A percentile compares a stretch with the other conserved stretches of the same genome.
Conservation (phyloP, 805 yeast species). For the Nakazawaea wickerhamii region DNA sequence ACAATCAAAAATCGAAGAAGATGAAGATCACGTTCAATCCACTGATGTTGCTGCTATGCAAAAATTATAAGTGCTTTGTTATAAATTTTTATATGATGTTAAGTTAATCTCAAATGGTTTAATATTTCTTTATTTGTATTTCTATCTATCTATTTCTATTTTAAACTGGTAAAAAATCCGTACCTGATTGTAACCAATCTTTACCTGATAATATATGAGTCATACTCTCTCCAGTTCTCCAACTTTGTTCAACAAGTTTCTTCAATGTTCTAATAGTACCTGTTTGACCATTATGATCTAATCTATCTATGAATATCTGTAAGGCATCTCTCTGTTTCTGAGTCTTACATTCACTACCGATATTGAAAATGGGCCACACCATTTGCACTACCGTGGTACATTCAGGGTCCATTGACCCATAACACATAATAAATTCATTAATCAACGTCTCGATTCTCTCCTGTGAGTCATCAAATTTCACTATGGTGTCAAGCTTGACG, state of each 20-base stretch:
- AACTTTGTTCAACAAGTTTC: constrained; percentile 37
- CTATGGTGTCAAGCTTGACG: constrained; percentile 24
- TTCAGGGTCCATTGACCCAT: constrained; percentile 37
- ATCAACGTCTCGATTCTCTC: constrained; percentile 27
- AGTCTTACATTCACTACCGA: constrained; percentile 39
- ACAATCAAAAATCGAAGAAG: constrained; percentile 73
- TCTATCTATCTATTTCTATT: not conserved
- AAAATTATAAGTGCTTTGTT: constrained; percentile 64
- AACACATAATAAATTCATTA: constrained; percentile 43
- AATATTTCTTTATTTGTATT: not conserved
- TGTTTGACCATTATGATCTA: constrained; percentile 47
- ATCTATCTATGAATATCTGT: constrained; percentile 31
- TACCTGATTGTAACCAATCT: constrained; percentile 45
- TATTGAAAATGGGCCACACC: constrained; percentile 57
- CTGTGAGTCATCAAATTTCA: constrained; percentile 18
- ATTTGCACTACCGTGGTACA: constrained; percentile 52
- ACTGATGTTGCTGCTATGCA: constrained; percentile 98
- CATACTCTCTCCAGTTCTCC: constrained; percentile 38
- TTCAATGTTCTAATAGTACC: constrained; percentile 43
- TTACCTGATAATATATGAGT: constrained; percentile 37
- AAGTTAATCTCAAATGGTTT: not conserved
- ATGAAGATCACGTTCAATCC: constrained; percentile 99
- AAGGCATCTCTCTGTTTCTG: constrained; percentile 27
- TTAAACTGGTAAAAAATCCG: constrained; percentile 42
- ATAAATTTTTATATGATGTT: not conserved